Percentiles rank a stretch among this genome's conserved stretches.
Conservation (phyloP, 2,329 filamentous ascomycete species). For the Aspergillus hiratsukae region DNA sequence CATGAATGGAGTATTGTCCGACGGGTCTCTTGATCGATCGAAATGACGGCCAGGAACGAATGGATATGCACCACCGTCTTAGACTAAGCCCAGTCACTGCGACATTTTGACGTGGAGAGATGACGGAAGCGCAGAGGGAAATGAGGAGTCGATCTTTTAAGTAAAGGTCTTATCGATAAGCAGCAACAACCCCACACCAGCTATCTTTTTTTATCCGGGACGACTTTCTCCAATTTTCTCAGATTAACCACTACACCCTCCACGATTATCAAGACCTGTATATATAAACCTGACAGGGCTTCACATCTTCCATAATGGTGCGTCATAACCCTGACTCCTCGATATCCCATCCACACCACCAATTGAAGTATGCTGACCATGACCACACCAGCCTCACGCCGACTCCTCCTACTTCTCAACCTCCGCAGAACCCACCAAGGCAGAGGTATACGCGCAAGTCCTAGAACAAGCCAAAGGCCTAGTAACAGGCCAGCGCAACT, state of each 20-base stretch:
- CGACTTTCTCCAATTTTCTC: neutral
- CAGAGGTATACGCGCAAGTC: constrained; percentile 41
- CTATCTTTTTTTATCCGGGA: neutral
- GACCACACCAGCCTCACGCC: constrained; percentile 40
- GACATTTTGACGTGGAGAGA: neutral
- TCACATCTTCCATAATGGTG: constrained; percentile 1
- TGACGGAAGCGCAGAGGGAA: neutral
- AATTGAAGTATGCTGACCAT: neutral
- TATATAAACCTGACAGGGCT: neutral
- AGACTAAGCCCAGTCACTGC: too few relatives aligned
- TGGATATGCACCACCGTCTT: too few relatives aligned
- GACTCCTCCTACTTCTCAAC: constrained; percentile 42
- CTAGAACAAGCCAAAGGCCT: constrained; percentile 37
- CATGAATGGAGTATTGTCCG: neutral
- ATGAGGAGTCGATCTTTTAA: neutral
- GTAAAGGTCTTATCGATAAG: neutral
- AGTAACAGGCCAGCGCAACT: constrained; percentile 42
- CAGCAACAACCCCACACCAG: neutral
- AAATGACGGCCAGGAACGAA: neutral
- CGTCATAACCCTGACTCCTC: neutral
- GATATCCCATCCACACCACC: neutral
- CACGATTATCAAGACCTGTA: neutral
- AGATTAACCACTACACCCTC: neutral
- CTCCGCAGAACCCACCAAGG: constrained; percentile 32
- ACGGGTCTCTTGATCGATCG: neutral